A percentile compares a stretch with the other conserved stretches of the same genome.
phyloP scores from a whole-genome alignment of 2,329 filamentous ascomycete species.

The Pseudogymnoascus sp. region DNA sequence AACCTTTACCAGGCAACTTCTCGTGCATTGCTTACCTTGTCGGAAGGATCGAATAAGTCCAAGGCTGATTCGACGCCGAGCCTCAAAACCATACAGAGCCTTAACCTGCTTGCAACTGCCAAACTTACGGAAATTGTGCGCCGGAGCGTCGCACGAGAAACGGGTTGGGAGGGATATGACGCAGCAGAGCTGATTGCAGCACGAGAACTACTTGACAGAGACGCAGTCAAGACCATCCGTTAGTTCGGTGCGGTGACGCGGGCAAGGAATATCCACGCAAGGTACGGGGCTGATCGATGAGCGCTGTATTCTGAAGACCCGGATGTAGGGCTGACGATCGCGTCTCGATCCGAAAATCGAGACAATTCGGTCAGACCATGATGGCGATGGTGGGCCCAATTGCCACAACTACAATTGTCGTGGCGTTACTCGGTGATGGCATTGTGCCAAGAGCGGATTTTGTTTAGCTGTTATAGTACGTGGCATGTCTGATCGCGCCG shows the following conservation, averaged over 20 bases:
- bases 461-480: conserved; percentile 2
- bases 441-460: neutral
- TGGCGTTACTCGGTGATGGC: neutral
- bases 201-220: conserved; percentile 39
- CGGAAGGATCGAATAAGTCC: conserved; percentile 5
- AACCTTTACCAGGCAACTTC: conserved; percentile 28
- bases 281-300: conserved; percentile 14
- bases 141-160: conserved; percentile 49
- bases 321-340: conserved; percentile 6
- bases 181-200: conserved; percentile 64
- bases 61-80: conserved; percentile 39
- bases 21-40: conserved; percentile 12
- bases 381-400: neutral
- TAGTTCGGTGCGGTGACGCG: conserved; percentile 11
- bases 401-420: neutral
- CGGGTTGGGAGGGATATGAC: conserved; percentile 66
- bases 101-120: conserved; percentile 64
- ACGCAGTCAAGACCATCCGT: conserved; percentile 22
- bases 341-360: neutral
- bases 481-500: neutral
- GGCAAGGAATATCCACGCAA: conserved; percentile 14
- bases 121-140: conserved; percentile 73
- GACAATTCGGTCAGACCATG: conserved; percentile 4
- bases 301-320: conserved; percentile 4
- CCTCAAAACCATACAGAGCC: conserved; percentile 51